Evolutionary conservation across 2,329 filamentous ascomycete species (phyloP).

Genomic region (Atkinsonella texensis): DNA sequence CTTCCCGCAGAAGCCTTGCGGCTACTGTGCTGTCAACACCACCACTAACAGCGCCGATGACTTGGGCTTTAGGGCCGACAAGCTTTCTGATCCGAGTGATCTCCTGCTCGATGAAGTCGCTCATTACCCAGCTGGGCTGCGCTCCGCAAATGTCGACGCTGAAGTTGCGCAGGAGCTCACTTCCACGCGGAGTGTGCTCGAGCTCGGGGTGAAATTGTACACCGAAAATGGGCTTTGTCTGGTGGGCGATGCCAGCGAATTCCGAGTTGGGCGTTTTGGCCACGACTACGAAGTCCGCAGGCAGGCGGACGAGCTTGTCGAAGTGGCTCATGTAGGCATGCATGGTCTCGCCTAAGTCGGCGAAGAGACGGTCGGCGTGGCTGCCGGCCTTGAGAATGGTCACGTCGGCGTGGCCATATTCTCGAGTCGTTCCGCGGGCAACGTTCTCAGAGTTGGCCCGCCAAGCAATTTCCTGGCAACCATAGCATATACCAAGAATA

Average conservation of each 20-base stretch:
- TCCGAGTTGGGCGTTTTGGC: conserved; percentile 65
- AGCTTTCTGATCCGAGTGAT: conserved; percentile 68
- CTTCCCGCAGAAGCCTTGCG: conserved; percentile 73
- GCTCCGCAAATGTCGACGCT: conserved; percentile 71
- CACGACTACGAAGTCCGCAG: conserved; percentile 59
- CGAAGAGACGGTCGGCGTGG: conserved; percentile 69
- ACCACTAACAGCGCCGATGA: conserved; percentile 52
- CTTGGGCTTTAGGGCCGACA: conserved; percentile 72
- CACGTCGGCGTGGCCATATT: conserved; percentile 47
- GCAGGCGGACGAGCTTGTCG: conserved; percentile 70
- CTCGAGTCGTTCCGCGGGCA: conserved; percentile 9
- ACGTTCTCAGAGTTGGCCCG: conserved; percentile 52
- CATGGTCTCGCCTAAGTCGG: conserved; percentile 57
- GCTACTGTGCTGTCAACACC: conserved; percentile 87
- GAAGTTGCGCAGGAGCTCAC: conserved; percentile 68
- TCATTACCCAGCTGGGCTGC: conserved; percentile 72
- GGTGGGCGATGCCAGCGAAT: conserved; percentile 69
- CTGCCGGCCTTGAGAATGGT: conserved; percentile 23
- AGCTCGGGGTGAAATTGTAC: conserved; percentile 90
- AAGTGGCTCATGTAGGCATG: conserved; percentile 79
- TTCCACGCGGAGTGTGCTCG: conserved; percentile 42
- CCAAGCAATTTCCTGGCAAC: conserved; percentile 40
- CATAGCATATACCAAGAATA: conserved; percentile 34
- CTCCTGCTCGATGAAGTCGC: conserved; percentile 69
- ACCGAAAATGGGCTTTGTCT: conserved; percentile 50